These are phyloP conservation scores for Hanseniaspora mollemarum DNA, from an alignment of 805 yeast species.

Conservation along the genomic window DNA sequence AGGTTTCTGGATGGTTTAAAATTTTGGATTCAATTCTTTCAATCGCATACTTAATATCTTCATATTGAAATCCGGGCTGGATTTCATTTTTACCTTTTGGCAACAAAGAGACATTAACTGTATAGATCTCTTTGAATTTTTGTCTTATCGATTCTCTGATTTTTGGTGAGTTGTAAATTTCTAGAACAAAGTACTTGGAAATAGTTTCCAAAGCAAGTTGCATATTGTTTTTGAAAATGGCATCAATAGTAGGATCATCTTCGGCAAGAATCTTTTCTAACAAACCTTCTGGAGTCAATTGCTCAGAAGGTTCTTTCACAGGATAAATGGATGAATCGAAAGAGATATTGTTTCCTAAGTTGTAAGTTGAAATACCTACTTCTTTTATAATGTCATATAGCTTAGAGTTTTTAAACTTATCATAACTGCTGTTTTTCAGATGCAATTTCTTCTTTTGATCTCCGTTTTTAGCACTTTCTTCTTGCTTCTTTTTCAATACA, in stretches of 20 bases:
- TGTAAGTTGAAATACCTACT: slow-evolving; percentile 66
- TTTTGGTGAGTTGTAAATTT: slow-evolving; percentile 67
- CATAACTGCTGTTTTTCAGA: slow-evolving; percentile 50
- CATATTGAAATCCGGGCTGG: slow-evolving; percentile 67
- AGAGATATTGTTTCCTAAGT: slow-evolving; percentile 71
- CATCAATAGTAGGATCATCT: slow-evolving; percentile 25
- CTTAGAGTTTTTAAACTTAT: slow-evolving; percentile 53
- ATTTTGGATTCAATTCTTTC: slow-evolving; percentile 71
- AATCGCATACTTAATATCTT: slow-evolving; percentile 82
- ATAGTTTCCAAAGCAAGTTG: slow-evolving; percentile 61
- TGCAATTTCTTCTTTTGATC: slow-evolving; percentile 38
- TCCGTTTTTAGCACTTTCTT: slow-evolving; percentile 18
- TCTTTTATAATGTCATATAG: slow-evolving; percentile 55
- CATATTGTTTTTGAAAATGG: slow-evolving; percentile 41
- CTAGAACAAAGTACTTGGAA: slow-evolving; percentile 64
- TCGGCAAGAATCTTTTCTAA: slow-evolving; percentile 31
- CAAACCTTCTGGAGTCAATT: slow-evolving; percentile 51
- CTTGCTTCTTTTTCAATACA: slow-evolving; percentile 21
- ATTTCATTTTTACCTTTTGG: slow-evolving; percentile 74
- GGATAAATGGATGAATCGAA: slow-evolving; percentile 57
- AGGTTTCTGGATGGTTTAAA: slow-evolving; percentile 62
- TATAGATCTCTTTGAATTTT: slow-evolving; percentile 52
- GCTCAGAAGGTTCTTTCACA: slow-evolving; percentile 51
- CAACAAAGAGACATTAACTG: slow-evolving; percentile 63
- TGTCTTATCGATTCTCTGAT: slow-evolving; percentile 59